Evolutionary conservation across 768 basidiomycete genomes (phyloP).

Genomic region (Tremella mesenterica): DNA sequence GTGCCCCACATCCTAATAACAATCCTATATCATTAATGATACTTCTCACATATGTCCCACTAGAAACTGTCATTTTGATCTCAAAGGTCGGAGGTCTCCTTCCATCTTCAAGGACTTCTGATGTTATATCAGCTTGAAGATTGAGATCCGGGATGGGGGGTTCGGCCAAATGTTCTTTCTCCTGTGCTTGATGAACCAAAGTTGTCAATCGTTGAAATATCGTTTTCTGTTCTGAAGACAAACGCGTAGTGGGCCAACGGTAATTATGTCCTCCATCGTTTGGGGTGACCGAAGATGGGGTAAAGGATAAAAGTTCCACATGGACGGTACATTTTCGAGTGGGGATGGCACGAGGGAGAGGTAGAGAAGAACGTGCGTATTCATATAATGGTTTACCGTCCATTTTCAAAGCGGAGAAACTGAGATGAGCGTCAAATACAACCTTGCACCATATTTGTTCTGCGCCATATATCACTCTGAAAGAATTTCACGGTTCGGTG

Average conservation of each 20-base stretch:
- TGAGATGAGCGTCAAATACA: slow-evolving; percentile 46
- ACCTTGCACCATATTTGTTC: too few relatives aligned
- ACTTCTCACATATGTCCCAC: slow-evolving; percentile 93
- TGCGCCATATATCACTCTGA: too few relatives aligned
- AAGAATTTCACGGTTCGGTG: too few relatives aligned
- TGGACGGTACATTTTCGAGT: slow-evolving; percentile 72
- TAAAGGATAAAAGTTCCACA: slow-evolving; percentile 71
- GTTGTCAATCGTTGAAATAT: slow-evolving; percentile 60
- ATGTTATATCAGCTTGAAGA: background rate
- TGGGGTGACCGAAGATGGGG: slow-evolving; percentile 45
- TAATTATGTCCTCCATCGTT: slow-evolving; percentile 59
- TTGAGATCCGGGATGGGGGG: slow-evolving; percentile 23
- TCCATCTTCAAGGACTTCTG: slow-evolving; percentile 23
- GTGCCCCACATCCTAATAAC: slow-evolving; percentile 75
- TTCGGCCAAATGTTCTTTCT: background rate
- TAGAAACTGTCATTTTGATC: slow-evolving; percentile 84
- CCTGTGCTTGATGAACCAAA: slow-evolving; percentile 37
- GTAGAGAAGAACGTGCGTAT: slow-evolving; percentile 82
- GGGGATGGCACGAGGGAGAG: slow-evolving; percentile 90
- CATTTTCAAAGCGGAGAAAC: slow-evolving; percentile 98
- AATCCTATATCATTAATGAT: slow-evolving; percentile 88
- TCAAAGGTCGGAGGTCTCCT: slow-evolving; percentile 65
- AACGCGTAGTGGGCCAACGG: slow-evolving; percentile 62
- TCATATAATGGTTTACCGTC: slow-evolving; percentile 91
- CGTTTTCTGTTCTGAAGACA: slow-evolving; percentile 60